Conservation (phyloP, 345 rosid species). For the Capsella bursapastoris region DNA sequence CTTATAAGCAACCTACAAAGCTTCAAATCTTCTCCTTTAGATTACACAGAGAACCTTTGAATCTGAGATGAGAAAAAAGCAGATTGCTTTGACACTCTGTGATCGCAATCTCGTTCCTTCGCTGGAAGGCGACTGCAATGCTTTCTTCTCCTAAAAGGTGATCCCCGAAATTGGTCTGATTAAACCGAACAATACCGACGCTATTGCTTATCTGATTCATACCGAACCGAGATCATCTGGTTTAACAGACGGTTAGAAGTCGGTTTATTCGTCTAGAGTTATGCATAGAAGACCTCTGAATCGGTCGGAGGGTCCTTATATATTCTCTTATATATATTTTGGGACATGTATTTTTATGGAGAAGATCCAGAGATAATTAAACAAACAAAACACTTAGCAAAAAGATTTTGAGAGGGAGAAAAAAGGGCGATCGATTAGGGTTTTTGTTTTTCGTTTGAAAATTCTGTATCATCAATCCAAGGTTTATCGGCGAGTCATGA, state of each 20-base stretch:
- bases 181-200: conserved; percentile 21
- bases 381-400: background rate
- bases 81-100: conserved; percentile 41
- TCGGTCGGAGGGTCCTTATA: background rate
- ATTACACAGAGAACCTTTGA: conserved; percentile 32
- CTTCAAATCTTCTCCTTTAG: conserved; percentile 25
- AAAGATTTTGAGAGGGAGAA: conserved; percentile 36
- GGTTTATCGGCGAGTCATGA: conserved; percentile 37
- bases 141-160: background rate
- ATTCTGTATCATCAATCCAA: conserved; percentile 1
- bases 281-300: background rate
- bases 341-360: background rate
- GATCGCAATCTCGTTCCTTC: conserved; percentile 32
- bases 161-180: conserved; percentile 1
- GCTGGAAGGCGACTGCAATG: conserved; percentile 5
- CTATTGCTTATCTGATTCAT: background rate
- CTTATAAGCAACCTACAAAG: background rate
- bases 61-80: conserved; percentile 29
- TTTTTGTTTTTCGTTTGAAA: conserved; percentile 8
- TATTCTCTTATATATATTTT: background rate
- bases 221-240: background rate
- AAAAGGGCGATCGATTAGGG: conserved; percentile 47
- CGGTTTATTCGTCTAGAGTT: conserved; percentile 11
- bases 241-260: background rate
- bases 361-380: conserved; percentile 31